Base-by-base conservation (phyloP, 2,329 filamentous ascomycete genomes). In the Intubia oerlemansii region DNA sequence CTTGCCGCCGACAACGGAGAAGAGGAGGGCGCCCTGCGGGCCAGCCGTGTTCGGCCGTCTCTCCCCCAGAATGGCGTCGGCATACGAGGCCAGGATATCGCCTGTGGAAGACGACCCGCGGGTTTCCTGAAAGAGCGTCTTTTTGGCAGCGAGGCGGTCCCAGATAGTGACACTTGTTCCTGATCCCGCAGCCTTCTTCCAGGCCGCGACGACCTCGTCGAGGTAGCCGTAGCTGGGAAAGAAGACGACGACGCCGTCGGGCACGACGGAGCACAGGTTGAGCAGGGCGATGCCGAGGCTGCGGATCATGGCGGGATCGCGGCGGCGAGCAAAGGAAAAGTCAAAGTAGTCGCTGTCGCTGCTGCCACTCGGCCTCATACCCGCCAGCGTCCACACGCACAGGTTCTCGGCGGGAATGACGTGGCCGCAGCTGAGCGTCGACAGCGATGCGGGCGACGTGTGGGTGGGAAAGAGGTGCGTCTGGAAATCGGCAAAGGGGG, bases 171-270 rank as follows among this genome's bases (percentile, higher is more conserved):
- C n/a, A n/a, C n/a, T n/a, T n/a, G n/a, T n/a, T n/a, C n/a, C n/a
- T n/a, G n/a, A n/a, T n/a, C n/a, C n/a, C 1, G 49, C 37, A 40
- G 39, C 41, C 10, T 36, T 14, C 6, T 40, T 45, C 38, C 78
- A 84, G 0, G 54, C 52, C 3, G 49, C 45, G 6, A 75, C 53
- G 6, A 91, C 79, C 26, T 71, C 66, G 27, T 82, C 72, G 0
- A 98, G 64, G 46, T 92, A 95, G 8, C 76, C 66, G 47, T 98
- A 95, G 48, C 82, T 92, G 1, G 88, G 84, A 41, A 98, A 95
- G 55, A 98, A 98, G 0, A 84, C 71, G 0, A 98, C 81, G 1
- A 93, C 66, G 3, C 88, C 88, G 39, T 93, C 84, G 0, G 81
- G 81, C 1, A 93, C 76, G 5, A 68, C 54, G 6, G 63, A 59